These are phyloP conservation scores for Penicillium chermesinum DNA, from an alignment of 495 filamentous ascomycete genomes.

Conservation along the genomic window DNA sequence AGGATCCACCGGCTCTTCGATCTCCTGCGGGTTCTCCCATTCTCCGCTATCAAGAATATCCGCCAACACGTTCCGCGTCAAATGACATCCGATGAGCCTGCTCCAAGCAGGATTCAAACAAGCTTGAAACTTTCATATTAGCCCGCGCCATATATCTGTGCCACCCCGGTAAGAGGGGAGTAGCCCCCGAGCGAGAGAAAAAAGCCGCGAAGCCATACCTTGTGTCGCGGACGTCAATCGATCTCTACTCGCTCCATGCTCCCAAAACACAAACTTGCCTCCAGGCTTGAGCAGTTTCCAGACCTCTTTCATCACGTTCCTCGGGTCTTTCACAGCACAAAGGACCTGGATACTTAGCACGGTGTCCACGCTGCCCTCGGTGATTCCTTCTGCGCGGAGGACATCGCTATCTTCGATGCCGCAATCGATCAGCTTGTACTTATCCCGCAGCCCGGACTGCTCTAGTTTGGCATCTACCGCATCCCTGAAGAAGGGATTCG, in stretches of 20 bases:
- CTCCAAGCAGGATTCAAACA: slow-evolving; percentile 24
- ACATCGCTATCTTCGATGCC: slow-evolving; percentile 36
- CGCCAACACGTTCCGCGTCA: slow-evolving; percentile 17
- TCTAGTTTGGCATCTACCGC: slow-evolving; percentile 19
- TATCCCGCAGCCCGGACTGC: slow-evolving; percentile 25
- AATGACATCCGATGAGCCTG: slow-evolving; percentile 19
- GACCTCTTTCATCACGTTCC: slow-evolving; percentile 19
- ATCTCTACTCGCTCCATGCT: slow-evolving; percentile 31
- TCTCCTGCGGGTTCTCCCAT: slow-evolving; percentile 22
- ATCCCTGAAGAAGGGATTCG: slow-evolving; percentile 27
- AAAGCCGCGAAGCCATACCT: slow-evolving; percentile 16
- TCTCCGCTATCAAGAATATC: slow-evolving; percentile 21
- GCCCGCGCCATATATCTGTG: neutral
- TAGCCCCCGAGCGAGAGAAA: too few relatives aligned
- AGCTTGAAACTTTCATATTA: slow-evolving; percentile 13
- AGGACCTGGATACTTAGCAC: slow-evolving; percentile 28
- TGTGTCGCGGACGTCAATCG: slow-evolving; percentile 22
- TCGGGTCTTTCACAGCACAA: slow-evolving; percentile 21
- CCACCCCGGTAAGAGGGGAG: too few relatives aligned
- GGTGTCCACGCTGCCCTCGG: slow-evolving; percentile 32
- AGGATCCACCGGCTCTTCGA: slow-evolving; percentile 16
- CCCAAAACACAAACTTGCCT: slow-evolving; percentile 41
- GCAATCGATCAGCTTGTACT: slow-evolving; percentile 33
- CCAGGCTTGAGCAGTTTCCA: slow-evolving; percentile 30
- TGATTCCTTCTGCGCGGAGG: slow-evolving; percentile 29